Conservation (phyloP, 2,329 filamentous ascomycete genomes). For the Claviceps sp. region DNA sequence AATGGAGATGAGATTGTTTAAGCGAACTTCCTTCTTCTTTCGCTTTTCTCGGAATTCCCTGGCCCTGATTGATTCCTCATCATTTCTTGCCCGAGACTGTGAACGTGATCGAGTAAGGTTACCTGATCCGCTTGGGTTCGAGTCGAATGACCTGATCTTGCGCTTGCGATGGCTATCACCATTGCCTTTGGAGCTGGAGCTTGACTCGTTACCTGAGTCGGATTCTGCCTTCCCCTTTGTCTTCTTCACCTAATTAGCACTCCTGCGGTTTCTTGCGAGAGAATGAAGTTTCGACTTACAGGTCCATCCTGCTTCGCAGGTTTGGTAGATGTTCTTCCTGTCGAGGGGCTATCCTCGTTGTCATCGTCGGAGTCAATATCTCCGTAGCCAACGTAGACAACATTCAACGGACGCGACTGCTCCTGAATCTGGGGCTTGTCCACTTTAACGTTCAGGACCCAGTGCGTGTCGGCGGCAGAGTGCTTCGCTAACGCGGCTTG, state of each 20-base stretch:
- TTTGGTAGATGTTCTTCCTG: conserved; percentile 24
- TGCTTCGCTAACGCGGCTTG: conserved; percentile 48
- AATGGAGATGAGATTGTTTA: conserved; percentile 49
- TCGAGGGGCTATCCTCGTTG: conserved; percentile 19
- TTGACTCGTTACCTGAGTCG: conserved; percentile 14
- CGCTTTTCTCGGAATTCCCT: conserved; percentile 43
- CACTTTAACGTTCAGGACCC: conserved; percentile 49
- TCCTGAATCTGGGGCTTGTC: conserved; percentile 13
- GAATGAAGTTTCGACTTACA: conserved; percentile 10
- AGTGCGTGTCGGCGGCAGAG: conserved; percentile 57
- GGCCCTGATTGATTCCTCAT: conserved; percentile 16
- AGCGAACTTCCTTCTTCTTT: conserved; percentile 52
- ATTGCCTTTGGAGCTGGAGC: conserved; percentile 9
- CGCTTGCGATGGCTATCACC: conserved; percentile 12
- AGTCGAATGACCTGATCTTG: conserved; percentile 15
- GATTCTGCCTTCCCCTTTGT: conserved; percentile 7
- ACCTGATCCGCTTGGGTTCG: conserved; percentile 9
- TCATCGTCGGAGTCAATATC: conserved; percentile 31
- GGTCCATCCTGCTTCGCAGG: conserved; percentile 14
- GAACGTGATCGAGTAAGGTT: conserved; percentile 18
- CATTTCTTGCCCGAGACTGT: conserved; percentile 17
- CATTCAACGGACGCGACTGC: conserved; percentile 29
- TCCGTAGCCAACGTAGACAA: conserved; percentile 46
- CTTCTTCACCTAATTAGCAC: neutral
- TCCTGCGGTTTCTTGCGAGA: neutral